These are phyloP conservation scores for Cladorrhinum sp. DNA, from an alignment of 2,329 filamentous ascomycete genomes.

Conservation along the genomic window DNA sequence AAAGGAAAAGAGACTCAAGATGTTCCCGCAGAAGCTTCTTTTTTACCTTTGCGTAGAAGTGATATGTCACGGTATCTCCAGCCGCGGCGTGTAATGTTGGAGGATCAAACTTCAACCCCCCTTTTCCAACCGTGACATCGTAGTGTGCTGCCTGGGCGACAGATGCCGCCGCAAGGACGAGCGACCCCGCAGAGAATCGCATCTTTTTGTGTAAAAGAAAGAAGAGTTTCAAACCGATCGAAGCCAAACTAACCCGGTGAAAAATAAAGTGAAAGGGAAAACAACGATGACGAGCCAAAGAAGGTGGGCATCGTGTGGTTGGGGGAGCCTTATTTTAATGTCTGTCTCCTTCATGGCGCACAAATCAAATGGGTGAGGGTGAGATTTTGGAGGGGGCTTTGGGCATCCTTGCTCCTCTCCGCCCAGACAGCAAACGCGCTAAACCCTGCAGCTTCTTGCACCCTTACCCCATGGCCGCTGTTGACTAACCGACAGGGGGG, in stretches of 20 bases:
- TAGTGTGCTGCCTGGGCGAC: conserved; percentile 31
- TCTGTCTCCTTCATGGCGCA: not conserved
- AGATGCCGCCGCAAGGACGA: conserved; percentile 28
- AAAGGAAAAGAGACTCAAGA: too few species aligned
- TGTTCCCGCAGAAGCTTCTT: too few species aligned
- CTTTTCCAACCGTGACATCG: conserved; percentile 39
- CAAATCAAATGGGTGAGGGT: not conserved
- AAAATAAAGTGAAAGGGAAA: not conserved
- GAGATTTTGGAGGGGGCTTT: not conserved
- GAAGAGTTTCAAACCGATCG: not conserved
- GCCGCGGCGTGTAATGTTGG: conserved; percentile 33
- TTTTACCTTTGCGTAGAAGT: conserved; percentile 40
- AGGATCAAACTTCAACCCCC: conserved; percentile 38
- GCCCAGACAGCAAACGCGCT: not conserved
- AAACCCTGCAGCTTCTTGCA: conserved; percentile 6
- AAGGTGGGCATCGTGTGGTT: not conserved
- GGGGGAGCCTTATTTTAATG: not conserved
- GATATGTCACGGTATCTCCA: conserved; percentile 41
- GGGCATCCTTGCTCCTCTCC: not conserved
- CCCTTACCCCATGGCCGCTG: too few species aligned
- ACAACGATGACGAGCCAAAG: not conserved
- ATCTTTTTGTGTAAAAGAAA: conserved; percentile 27
- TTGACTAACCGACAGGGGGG: not conserved
- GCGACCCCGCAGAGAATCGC: conserved; percentile 28
- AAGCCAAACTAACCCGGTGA: not conserved